A percentile compares a stretch with the other conserved stretches of the same genome.
Conservation (phyloP, 2,329 filamentous ascomycete genomes). For the Penicillium paneum region DNA sequence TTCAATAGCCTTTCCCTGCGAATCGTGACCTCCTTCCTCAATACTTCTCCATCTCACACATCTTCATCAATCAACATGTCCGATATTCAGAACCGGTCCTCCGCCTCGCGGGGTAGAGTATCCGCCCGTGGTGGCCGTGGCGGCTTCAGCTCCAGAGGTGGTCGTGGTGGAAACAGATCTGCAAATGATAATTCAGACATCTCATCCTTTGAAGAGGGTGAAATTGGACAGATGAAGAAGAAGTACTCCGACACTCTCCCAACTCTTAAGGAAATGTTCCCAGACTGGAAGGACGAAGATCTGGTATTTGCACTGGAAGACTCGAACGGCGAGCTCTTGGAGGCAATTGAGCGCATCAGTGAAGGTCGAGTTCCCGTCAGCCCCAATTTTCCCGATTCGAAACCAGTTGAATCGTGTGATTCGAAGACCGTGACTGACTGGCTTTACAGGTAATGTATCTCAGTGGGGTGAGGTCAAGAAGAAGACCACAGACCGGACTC, state of each 20-base stretch:
- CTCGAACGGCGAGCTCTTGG: constrained; percentile 50
- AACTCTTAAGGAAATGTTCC: constrained; percentile 87
- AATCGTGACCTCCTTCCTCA: constrained; percentile 26
- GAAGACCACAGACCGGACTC: constrained; percentile 47
- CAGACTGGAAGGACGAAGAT: constrained; percentile 93
- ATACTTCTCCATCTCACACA: constrained; percentile 29
- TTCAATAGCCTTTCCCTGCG: constrained; percentile 24
- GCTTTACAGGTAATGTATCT: constrained; percentile 46
- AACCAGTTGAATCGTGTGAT: neutral
- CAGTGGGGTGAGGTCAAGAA: constrained; percentile 55
- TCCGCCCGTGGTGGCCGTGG: constrained; percentile 81
- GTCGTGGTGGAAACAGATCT: constrained; percentile 65
- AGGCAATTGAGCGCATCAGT: constrained; percentile 51
- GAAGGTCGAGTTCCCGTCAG: constrained; percentile 39
- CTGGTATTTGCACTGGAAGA: constrained; percentile 91
- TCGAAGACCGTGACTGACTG: constrained; percentile 12
- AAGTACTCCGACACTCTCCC: constrained; percentile 75
- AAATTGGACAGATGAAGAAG: constrained; percentile 88
- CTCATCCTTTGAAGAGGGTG: constrained; percentile 71
- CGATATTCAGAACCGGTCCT: constrained; percentile 83
- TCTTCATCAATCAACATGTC: constrained; percentile 66
- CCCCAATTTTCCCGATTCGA: neutral
- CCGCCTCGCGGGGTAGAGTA: constrained; percentile 83
- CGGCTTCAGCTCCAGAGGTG: constrained; percentile 67
- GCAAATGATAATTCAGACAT: constrained; percentile 70